phyloP scores from a whole-genome alignment of 257 asterid genomes.

The Salvia hispanica region DNA sequence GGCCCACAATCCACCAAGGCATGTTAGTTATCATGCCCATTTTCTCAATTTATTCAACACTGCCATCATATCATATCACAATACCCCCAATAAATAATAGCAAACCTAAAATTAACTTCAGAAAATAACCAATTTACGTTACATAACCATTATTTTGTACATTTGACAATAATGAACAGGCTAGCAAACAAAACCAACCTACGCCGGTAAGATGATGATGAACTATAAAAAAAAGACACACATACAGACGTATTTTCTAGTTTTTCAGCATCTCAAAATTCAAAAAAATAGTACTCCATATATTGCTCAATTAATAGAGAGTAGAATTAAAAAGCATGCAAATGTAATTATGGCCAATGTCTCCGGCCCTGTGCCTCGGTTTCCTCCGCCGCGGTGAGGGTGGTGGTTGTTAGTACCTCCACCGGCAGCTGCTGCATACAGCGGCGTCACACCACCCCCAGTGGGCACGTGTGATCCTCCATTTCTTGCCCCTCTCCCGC shows the following conservation, averaged over 20 bases:
- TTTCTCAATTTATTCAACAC: no score
- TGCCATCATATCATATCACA: no score
- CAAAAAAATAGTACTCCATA: not conserved
- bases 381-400: slow-evolving; percentile 40
- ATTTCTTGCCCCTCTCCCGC: slow-evolving; percentile 12
- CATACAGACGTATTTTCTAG: not conserved
- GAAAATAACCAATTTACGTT: no score
- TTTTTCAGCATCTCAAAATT: not conserved
- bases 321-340: slow-evolving; percentile 22
- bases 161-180: no score
- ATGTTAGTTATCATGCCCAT: no score
- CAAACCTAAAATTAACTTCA: no score
- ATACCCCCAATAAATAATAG: no score
- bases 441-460: slow-evolving; percentile 41
- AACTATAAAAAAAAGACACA: not conserved
- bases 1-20: no score
- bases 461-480: slow-evolving; percentile 38
- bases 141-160: no score
- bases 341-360: slow-evolving; percentile 28
- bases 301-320: not conserved
- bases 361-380: not conserved
- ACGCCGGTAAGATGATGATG: no score
- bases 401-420: slow-evolving; percentile 34
- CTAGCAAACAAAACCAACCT: no score
- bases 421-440: slow-evolving; percentile 33